Evolutionary conservation across 495 filamentous ascomycete species (phyloP).

Genomic region (Lindgomyces ingoldianus): DNA sequence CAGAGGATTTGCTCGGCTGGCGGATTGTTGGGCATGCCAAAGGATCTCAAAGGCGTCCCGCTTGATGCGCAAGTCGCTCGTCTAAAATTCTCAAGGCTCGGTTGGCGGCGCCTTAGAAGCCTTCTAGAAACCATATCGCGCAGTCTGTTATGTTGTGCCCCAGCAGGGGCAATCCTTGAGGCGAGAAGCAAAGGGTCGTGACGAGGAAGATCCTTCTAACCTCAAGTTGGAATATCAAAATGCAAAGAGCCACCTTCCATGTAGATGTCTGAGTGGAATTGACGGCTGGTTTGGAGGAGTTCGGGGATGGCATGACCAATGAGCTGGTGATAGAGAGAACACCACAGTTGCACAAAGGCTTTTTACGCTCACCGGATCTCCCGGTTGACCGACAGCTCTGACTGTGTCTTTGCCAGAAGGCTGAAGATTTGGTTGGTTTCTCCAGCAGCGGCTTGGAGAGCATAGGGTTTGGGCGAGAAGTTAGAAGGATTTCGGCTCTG

Average conservation of each 20-base stretch:
- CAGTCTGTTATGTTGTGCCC: conserved; percentile 13
- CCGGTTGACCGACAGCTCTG: background rate
- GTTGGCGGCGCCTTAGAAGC: conserved; percentile 6
- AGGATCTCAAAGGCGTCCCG: conserved; percentile 5
- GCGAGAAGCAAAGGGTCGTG: background rate
- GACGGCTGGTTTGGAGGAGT: background rate
- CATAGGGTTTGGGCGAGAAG: background rate
- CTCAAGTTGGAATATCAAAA: background rate
- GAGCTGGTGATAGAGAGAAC: background rate
- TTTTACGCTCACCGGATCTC: background rate
- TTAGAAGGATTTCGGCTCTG: background rate
- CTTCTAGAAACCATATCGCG: conserved; percentile 14
- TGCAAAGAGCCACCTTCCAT: background rate
- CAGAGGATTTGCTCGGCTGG: too few relatives aligned
- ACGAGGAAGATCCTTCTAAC: background rate
- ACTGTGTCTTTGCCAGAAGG: background rate
- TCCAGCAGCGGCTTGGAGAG: background rate
- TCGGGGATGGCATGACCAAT: background rate
- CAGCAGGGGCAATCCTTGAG: conserved; percentile 14
- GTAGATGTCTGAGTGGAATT: background rate
- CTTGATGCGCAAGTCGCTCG: conserved; percentile 11
- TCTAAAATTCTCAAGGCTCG: conserved; percentile 9
- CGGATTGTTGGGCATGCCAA: too few relatives aligned
- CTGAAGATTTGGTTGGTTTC: background rate
- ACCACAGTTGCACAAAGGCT: background rate